Base-by-base conservation (phyloP, 768 basidiomycete genomes). In the Dictyophora rubrovolvata region DNA sequence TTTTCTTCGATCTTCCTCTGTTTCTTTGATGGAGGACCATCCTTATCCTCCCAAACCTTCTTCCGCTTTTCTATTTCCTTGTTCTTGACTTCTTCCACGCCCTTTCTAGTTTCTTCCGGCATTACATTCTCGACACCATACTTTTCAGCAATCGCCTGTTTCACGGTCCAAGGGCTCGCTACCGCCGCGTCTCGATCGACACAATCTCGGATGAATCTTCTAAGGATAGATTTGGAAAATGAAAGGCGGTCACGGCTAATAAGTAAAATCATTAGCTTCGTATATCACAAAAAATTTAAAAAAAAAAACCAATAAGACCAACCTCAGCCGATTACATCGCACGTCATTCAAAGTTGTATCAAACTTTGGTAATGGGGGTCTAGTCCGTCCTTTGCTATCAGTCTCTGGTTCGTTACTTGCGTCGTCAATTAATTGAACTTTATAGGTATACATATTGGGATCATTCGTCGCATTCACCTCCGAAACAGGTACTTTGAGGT, bases 181-280 rank as follows among this genome's bases (percentile, higher is more conserved):
- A 95, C 87, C 9, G 91, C 87, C 16, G 92, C 79, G 64, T 95
- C 93, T 35, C 96, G 85, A 66, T 91, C 87, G 1, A 99, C 88
- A 65, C 93, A 95, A 68, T 98, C 96, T 62, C 91, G 86, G 60
- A 99, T 89, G 72, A 95, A 97, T 16, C 93, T 87, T 63, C 93
- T 90, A 28, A 99, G 82, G 65, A 98, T 95, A 17, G 93, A 93
- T 71, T 98, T 97, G 28, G 93, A 95, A 73, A 98, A 98, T 18
- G 92, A 85, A 18, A 95, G 78, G 55, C 94, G 89, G 70, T 99
- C 96, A 61, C 96, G 93, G 67, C 94, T 97, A 65, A 18, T 60
- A 37, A 21, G 51, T 57, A 18, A 56, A 18, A 56, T 59, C 49
- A 53, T 48, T 17, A 2, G 48, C 53, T 34, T 57, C 18, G 56